A percentile compares a stretch with the other conserved stretches of the same genome.
Evolutionary conservation across 2,329 filamentous ascomycete genomes (phyloP).

Genomic region (Aspergillus ochraceoroseus): DNA sequence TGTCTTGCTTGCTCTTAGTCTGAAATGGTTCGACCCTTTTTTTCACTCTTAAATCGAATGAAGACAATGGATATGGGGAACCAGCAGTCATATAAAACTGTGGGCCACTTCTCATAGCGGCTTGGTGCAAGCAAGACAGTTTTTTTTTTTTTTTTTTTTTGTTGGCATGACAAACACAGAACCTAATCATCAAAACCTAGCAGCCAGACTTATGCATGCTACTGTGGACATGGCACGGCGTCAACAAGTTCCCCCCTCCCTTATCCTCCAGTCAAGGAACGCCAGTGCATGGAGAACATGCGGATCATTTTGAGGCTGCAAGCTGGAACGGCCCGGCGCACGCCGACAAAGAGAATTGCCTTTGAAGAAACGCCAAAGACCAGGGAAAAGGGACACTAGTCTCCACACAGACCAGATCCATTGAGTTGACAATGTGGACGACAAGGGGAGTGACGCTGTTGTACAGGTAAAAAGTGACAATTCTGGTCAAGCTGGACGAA

Average conservation of each 20-base stretch:
- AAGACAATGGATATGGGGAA: constrained; percentile 30
- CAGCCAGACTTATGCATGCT: constrained; percentile 38
- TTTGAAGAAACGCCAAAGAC: constrained; percentile 37
- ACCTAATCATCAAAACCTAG: constrained; percentile 38
- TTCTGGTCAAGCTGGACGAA: constrained; percentile 30
- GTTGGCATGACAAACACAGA: constrained; percentile 32
- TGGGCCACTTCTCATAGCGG: constrained; percentile 30
- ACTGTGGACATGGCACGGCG: constrained; percentile 31
- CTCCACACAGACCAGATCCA: constrained; percentile 23
- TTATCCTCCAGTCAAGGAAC: constrained; percentile 33
- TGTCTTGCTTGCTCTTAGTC: constrained; percentile 7
- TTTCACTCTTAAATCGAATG: constrained; percentile 13
- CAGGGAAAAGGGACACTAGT: constrained; percentile 23
- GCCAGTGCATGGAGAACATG: constrained; percentile 34
- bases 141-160: constrained; percentile 5
- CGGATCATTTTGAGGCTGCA: constrained; percentile 44
- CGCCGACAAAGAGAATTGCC: constrained; percentile 38
- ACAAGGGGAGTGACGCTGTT: constrained; percentile 19
- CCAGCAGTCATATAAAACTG: constrained; percentile 39
- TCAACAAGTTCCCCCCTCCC: constrained; percentile 32
- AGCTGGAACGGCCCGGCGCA: constrained; percentile 46
- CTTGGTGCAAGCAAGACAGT: constrained; percentile 19
- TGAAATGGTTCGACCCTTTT: constrained; percentile 7
- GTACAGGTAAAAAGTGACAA: constrained; percentile 22
- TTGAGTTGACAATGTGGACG: constrained; percentile 19